Evolutionary conservation across 108 stramenopile genomes (phyloP), one percentile per base, ranked within the genome.

Genomic region (Pseudonitzschia pungens): DNA sequence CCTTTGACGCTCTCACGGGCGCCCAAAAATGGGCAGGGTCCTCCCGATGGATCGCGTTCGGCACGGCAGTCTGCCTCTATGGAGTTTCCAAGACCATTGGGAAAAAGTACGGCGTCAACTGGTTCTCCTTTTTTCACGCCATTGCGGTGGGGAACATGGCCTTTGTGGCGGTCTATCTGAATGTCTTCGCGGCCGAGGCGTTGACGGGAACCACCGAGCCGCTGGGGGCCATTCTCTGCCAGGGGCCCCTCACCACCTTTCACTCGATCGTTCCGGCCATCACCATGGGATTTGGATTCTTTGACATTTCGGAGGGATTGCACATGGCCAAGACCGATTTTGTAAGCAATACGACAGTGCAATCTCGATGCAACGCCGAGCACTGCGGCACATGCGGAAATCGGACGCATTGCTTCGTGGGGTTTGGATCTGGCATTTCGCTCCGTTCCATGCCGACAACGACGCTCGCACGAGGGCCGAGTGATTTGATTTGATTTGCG

Each of bases 201-300:
- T 33, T 87, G 73, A 87, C 81, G 22, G 86, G 86, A 2, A 72
- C 57, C 0, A 50, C 82, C 16, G 87, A 85, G 56, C 87, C 87
- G 20, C 62, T 88, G 0, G 58, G 84, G 33, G 64, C 77, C 14
- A 50, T 78, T 8, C 57, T 73, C 21, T 89, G 88, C 55, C 20
- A 74, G 22, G 82, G 81, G 6, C 84, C 88, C 10, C 44, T 89
- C 45, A 89, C 88, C 0, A 81, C 73, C 20, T 58, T 89, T 42
- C 88, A 89, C 78, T 79, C 85, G 1, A 74, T 89, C n/a, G 52
- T 85, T n/a, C 86, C 88, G 12, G 86, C 88, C 0, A 77, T 86
- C 59, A 86, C 86, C 15, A 72, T 83, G 74, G 88, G 88, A 70
- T 89, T 80, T 71, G 77, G 79, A 0, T 4, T 86, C 18, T 83